Evolutionary conservation across 73 alveolate genomes (phyloP).

Genomic region (Uronychia setigera): DNA sequence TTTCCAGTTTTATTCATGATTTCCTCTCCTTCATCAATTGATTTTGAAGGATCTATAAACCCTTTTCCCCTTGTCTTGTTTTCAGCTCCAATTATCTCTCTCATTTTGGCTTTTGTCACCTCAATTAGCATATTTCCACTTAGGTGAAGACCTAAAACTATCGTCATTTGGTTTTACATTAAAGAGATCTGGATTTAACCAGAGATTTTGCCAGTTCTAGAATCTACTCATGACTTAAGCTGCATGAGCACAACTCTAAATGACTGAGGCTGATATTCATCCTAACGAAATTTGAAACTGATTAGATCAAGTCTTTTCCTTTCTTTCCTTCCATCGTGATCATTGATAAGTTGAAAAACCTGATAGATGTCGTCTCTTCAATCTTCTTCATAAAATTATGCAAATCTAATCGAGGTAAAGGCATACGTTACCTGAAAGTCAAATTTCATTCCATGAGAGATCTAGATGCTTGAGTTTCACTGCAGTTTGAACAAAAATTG

Average conservation of each 20-base stretch:
- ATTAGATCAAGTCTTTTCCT: not conserved
- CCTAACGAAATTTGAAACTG: conserved; percentile 11
- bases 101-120: conserved; percentile 20
- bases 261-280: conserved; percentile 26
- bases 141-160: conserved; percentile 15
- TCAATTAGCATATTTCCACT: conserved; percentile 32
- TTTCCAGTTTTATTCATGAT: not conserved
- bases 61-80: conserved; percentile 32
- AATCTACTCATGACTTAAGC: conserved; percentile 33
- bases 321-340: not conserved
- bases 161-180: not conserved
- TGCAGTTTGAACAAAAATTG: not conserved
- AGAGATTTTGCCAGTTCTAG: conserved; percentile 20
- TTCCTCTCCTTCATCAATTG: conserved; percentile 24
- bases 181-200: conserved; percentile 41
- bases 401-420: not conserved
- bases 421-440: not conserved
- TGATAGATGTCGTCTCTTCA: not conserved
- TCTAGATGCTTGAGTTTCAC: conserved; percentile 30
- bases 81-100: conserved; percentile 43
- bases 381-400: not conserved
- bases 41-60: conserved; percentile 15
- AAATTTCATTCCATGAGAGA: conserved; percentile 40
- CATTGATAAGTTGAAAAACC: not conserved
- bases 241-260: conserved; percentile 35